A percentile compares a stretch with the other conserved stretches of the same genome.
These are phyloP conservation scores for Pythium chondricola DNA, from an alignment of 352 stramenopile species.

Conservation along the genomic window DNA sequence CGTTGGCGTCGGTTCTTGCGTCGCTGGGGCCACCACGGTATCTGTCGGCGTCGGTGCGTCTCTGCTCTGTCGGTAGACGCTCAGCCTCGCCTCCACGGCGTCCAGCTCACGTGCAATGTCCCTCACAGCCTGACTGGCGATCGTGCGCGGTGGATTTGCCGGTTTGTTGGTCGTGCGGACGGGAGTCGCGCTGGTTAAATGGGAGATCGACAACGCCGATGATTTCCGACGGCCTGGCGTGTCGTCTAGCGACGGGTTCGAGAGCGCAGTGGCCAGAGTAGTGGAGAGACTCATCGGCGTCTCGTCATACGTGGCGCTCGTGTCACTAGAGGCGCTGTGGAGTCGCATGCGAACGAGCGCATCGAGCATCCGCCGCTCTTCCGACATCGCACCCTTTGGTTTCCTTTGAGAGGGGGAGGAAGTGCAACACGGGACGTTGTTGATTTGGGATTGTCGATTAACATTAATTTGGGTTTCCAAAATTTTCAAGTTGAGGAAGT, in stretches of 20 bases:
- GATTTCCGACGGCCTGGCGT: constrained; percentile 8
- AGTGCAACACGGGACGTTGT: too few species aligned
- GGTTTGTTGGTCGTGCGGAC: not conserved
- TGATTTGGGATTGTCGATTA: too few species aligned
- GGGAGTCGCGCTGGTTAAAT: constrained; percentile 10
- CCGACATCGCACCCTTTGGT: too few species aligned
- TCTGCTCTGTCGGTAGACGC: constrained; percentile 15
- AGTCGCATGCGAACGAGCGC: constrained; percentile 5
- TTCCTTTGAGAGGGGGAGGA: too few species aligned
- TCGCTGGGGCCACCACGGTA: not conserved
- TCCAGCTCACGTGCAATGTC: constrained; percentile 6
- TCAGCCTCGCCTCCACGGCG: constrained; percentile 22
- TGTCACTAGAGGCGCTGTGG: not conserved
- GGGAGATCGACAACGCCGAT: constrained; percentile 16
- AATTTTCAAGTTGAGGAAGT: too few species aligned
- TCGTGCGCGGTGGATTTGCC: not conserved
- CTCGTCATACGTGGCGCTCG: not conserved
- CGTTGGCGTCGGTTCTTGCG: constrained; percentile 4
- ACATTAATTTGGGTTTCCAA: too few species aligned
- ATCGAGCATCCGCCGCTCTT: constrained; percentile 5
- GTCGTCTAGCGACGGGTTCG: not conserved
- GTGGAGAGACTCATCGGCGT: not conserved
- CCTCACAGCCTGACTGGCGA: not conserved
- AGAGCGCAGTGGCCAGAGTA: not conserved
- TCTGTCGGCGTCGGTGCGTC: not conserved